Evolutionary conservation across 305 asterid genomes (phyloP), one percentile per base, ranked within the genome.

Genomic region (Plantago coronopus): DNA sequence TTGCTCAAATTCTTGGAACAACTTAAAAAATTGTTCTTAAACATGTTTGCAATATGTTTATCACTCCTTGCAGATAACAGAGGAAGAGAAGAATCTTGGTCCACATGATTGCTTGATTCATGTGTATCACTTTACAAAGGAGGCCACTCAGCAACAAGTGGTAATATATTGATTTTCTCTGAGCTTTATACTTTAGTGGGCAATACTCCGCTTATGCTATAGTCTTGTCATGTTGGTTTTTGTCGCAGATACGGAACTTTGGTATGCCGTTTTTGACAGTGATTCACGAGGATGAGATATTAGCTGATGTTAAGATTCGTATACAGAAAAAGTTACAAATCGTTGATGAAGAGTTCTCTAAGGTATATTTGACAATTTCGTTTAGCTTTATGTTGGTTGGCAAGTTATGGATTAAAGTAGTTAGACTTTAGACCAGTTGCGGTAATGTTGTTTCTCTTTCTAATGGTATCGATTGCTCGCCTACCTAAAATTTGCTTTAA

Each of bases 81-180:
- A 82, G 66, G 94, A 84, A 73, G 95, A 87, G 82, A 81, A 81
- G 75, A 70, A 73, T 70, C 88, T 79, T n/a, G 81, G 79, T 57
- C 77, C 66, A 17, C 62, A 48, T 47, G 81, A 77, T 78, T 76
- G 79, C 69, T 68, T 86, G 79, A 76, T 83, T 77, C 95, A 78
- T 72, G 87, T 85, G 22, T 82, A 86, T 71, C 95, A 86, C 69
- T 83, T 79, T 58, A 65, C 59, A 73, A 74, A 72, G 23, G 88
- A 77, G 63, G 75, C 79, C 37, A 57, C 78, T 61, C 91, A 86
- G 72, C 83, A 86, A 72, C 88, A 83, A 69, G 76, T 69, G 81
- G 90, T 81, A 71, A 56, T 47, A 50, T 62, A 46, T 44, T 64
- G 64, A 31, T 54, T 46, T 40, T 68, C 19, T 37, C 17, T 53